Percentiles rank a stretch among this genome's conserved stretches.
Evolutionary conservation across 1,284 basidiomycete genomes (phyloP).

Genomic region (Ustilago trichophora): DNA sequence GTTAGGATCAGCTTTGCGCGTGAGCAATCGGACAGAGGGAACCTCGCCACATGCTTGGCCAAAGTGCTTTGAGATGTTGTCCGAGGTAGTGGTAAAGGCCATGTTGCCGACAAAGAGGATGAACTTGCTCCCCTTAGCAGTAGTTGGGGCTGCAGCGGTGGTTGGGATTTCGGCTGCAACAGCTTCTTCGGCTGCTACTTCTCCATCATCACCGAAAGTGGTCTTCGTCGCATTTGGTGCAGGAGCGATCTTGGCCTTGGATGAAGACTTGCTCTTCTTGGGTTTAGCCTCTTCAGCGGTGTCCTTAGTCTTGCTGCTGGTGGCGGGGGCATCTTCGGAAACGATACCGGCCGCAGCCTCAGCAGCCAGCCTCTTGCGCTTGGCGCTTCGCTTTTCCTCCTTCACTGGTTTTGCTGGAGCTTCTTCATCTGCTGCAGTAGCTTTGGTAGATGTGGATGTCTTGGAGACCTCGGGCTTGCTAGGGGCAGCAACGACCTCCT

Average conservation of each 20-base stretch:
- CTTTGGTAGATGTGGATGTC: not conserved
- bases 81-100: conserved; percentile 59
- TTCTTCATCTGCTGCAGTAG: not conserved
- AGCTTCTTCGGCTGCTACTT: conserved; percentile 23
- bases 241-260: conserved; percentile 6
- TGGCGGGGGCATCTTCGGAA: not conserved
- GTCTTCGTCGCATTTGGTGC: conserved; percentile 37
- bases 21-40: conserved; percentile 62
- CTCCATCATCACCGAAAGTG: conserved; percentile 41
- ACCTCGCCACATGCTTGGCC: conserved; percentile 56
- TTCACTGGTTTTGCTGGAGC: conserved; percentile 20
- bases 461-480: not conserved
- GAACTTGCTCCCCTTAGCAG: conserved; percentile 37
- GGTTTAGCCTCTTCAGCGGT: conserved; percentile 6
- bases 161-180: conserved; percentile 1
- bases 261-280: conserved; percentile 14
- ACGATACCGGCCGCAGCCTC: conserved; percentile 19
- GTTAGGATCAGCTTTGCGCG: conserved; percentile 54
- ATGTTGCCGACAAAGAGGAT: conserved; percentile 66
- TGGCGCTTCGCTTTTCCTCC: conserved; percentile 39
- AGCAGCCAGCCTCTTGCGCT: conserved; percentile 44
- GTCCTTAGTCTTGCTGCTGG: conserved; percentile 3
- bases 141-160: conserved; percentile 9
- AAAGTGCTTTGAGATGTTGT: conserved; percentile 59
- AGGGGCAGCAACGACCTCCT: too few relatives aligned